Base-by-base conservation (phyloP, 768 basidiomycete genomes). In the Collybiopsis luxurians region DNA sequence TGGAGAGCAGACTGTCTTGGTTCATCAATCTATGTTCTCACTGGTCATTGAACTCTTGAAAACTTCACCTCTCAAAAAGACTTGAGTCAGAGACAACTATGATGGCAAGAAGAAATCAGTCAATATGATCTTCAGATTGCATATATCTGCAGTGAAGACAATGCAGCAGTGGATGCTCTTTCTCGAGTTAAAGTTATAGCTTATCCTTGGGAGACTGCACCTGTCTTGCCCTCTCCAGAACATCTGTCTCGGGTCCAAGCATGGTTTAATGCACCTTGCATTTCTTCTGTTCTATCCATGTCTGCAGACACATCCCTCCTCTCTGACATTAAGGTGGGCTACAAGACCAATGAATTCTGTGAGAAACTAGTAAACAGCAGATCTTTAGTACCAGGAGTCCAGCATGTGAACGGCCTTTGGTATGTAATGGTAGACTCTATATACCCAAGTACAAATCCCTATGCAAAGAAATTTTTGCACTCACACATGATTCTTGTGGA, bases 11-110 rank as follows among this genome's bases (percentile, higher is more conserved):
- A 64, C 27, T 52, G 60, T 1, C 28, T 65, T 5, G 61, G 63
- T 12, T 43, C 47, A 21, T 27, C 27, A 2, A 55, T 61, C 68
- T 2, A 23, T 0, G 63, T 75, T 15, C 68, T 46, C 49, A 72
- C 72, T 1, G 73, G 73, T 57, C 74, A 75, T 49, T 55, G 65
- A 1, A 69, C 71, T 0, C 59, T 71, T 1, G 69, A 73, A 49
- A 55, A 64, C 24, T 67, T 74, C 28, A 13, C 46, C 1, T 48
- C 55, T 0, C 71, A 74, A 47, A 23, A 42, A 1, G 59, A 69
- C 23, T 53, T 74, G 0, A 71, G 65, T 0, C 55, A 60, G 0
- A 45, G 60, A 0, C 72, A 74, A 34, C 57, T 61, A 0, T 47
- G 64, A 0, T 74, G 74, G 74, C 49, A 60, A 38, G 57, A 71